phyloP scores from a whole-genome alignment of 352 stramenopile species.

The Phytophthora crassamura region DNA sequence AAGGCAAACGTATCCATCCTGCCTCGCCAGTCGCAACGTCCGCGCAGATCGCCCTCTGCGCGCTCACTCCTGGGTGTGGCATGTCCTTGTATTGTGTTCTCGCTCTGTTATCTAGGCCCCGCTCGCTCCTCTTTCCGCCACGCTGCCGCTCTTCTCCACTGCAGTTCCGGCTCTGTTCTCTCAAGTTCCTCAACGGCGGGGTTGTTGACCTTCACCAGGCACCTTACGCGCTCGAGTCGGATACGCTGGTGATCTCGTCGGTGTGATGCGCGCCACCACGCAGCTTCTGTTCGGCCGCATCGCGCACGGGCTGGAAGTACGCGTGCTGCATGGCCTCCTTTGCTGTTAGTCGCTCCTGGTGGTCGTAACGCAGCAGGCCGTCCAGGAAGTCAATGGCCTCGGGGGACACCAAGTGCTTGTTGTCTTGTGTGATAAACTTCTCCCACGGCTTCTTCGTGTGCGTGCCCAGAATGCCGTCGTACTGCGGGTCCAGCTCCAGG shows the following conservation, averaged over 20 bases:
- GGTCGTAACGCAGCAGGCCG: conserved; percentile 91
- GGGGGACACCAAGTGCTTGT: conserved; percentile 96
- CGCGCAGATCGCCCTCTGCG: conserved; percentile 23
- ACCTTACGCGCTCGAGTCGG: conserved; percentile 76
- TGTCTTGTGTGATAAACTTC: conserved; percentile 98
- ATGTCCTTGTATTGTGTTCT: conserved; percentile 47
- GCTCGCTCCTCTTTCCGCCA: conserved; percentile 15
- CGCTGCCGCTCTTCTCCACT: conserved; percentile 12
- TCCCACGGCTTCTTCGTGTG: conserved; percentile 99
- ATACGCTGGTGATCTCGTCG: conserved; percentile 79
- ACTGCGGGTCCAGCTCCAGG: conserved; percentile 98
- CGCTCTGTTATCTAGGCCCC: conserved; percentile 41
- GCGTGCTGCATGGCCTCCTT: conserved; percentile 98
- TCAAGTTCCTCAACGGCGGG: conserved; percentile 21
- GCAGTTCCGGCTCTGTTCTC: conserved; percentile 23
- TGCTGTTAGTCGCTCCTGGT: conserved; percentile 98
- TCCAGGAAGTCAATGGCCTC: conserved; percentile 97
- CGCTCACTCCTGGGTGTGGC: conserved; percentile 22
- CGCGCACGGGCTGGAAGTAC: conserved; percentile 97
- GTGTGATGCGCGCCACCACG: conserved; percentile 54
- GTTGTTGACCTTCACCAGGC: conserved; percentile 15
- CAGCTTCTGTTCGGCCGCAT: conserved; percentile 78
- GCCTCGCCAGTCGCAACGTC: conserved; percentile 32
- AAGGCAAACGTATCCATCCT: conserved; percentile 36
- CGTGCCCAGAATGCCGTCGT: conserved; percentile 97